Evolutionary conservation across 768 basidiomycete species (phyloP), one percentile per base, ranked within the genome.

Genomic region (Piloderma croceum): DNA sequence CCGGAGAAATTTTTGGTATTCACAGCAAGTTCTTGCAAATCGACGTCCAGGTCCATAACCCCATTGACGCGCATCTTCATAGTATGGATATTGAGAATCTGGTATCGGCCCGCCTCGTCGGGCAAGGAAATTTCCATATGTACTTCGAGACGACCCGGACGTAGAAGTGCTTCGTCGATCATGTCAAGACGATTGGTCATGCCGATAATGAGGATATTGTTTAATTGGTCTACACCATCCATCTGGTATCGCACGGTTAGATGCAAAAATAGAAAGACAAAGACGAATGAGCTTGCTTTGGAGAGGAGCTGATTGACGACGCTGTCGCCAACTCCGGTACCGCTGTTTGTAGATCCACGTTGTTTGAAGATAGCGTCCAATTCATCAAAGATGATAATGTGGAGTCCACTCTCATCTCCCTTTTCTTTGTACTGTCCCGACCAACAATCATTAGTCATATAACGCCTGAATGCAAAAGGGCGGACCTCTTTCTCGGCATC

Each of bases 351-450:
- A 6, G 90, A 89, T 4, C 96, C 96, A 76, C 96, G 85, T 54
- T 98, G 96, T 60, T 97, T 99, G 74, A 92, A 97, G 49, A 99
- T 89, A 12, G 96, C 96, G 56, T 99, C 96, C 52, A 99, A 63
- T 64, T 99, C 96, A 60, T 99, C 96, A 55, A 99, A 99, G 46
- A 99, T 99, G 67, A 99, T 97, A 67, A 99, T 98, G 56, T 99
- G 96, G 34, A 99, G 65, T 3, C 90, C 92, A 62, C 91, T 94
- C 50, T 97, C 93, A 49, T 98, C 94, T 6, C 84, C 89, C 63
- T 97, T 97, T 50, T 88, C 90, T 62, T 96, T 98, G 70, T 93
- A 98, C 88, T 93, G 49, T 4, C 29, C 19, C 27, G 10, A 2
- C 7, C 18, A n/a, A 39, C 54, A 22, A 49, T 41, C 7, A 27